Conservation (phyloP, 441 rosid species). For the Kokia cookei region DNA sequence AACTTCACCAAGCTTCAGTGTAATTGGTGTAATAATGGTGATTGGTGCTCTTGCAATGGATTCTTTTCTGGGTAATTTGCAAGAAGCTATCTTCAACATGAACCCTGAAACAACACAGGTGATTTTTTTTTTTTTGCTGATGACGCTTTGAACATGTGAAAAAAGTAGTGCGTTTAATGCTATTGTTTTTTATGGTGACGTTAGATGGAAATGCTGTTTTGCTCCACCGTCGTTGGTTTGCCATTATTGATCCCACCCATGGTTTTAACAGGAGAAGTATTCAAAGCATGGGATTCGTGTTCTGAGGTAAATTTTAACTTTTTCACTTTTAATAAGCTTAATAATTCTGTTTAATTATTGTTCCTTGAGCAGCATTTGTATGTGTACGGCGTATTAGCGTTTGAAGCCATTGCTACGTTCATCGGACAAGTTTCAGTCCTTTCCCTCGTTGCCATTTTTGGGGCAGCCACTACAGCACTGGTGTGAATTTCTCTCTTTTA, state of each 20-base stretch:
- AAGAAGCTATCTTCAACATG: slow-evolving; percentile 83
- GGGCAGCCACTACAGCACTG: slow-evolving; percentile 92
- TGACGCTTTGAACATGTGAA: neutral
- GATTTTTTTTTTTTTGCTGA: neutral
- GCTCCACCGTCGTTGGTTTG: slow-evolving; percentile 79
- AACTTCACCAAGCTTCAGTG: slow-evolving; percentile 75
- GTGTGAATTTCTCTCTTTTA: slow-evolving; percentile 21
- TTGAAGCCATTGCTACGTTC: slow-evolving; percentile 93
- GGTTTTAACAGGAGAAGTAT: slow-evolving; percentile 76
- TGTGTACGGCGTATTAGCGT: slow-evolving; percentile 71
- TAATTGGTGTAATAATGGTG: slow-evolving; percentile 74
- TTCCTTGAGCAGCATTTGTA: slow-evolving; percentile 62
- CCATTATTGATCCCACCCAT: slow-evolving; percentile 87
- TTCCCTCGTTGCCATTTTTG: slow-evolving; percentile 80
- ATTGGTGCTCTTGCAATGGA: slow-evolving; percentile 78
- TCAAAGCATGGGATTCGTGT: slow-evolving; percentile 83
- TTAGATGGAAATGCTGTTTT: slow-evolving; percentile 94
- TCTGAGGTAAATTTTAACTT: slow-evolving; percentile 40
- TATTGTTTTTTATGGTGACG: neutral
- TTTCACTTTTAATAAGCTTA: neutral
- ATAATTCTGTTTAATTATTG: neutral
- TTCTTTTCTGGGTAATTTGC: slow-evolving; percentile 83
- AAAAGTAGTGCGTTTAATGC: neutral
- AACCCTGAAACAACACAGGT: slow-evolving; percentile 92
- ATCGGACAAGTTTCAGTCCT: slow-evolving; percentile 87